Evolutionary conservation across 1,284 basidiomycete species (phyloP).

Genomic region (Vanrija sp.): DNA sequence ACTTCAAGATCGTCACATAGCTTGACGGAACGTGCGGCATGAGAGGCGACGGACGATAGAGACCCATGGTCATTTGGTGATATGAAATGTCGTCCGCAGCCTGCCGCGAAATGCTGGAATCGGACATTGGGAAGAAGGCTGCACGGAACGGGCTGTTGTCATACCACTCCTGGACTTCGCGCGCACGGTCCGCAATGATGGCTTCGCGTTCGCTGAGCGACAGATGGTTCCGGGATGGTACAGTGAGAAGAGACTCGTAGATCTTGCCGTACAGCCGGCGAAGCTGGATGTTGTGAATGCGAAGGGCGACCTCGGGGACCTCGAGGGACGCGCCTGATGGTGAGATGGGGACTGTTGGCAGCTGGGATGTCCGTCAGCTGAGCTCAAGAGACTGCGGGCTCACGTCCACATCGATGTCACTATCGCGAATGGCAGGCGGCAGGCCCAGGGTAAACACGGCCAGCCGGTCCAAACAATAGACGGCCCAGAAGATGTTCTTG

Average conservation of each 20-base stretch:
- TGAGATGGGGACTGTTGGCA: neutral
- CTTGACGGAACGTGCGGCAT: constrained; percentile 8
- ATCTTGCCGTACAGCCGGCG: constrained; percentile 7
- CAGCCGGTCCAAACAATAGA: constrained; percentile 13
- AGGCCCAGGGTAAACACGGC: constrained; percentile 3
- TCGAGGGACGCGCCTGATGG: neutral
- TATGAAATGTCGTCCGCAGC: constrained; percentile 9
- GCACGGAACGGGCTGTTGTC: constrained; percentile 4
- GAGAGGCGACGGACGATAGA: constrained; percentile 11
- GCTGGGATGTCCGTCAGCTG: neutral
- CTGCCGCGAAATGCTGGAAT: constrained; percentile 9
- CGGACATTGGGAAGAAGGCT: constrained; percentile 7
- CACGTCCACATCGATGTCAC: constrained; percentile 15
- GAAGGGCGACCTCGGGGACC: neutral
- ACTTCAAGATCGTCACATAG: constrained; percentile 1
- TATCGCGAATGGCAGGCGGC: constrained; percentile 7
- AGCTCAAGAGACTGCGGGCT: neutral
- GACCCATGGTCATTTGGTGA: constrained; percentile 10
- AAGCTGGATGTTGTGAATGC: neutral
- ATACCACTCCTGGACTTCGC: constrained; percentile 9
- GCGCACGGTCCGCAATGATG: neutral
- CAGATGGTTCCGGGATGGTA: neutral
- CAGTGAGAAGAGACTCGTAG: constrained; percentile 3
- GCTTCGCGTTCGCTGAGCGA: constrained; percentile 1
- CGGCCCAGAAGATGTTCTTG: constrained; percentile 13